Evolutionary conservation across 2,329 filamentous ascomycete genomes (phyloP).

Genomic region (Penicillium sp.): DNA sequence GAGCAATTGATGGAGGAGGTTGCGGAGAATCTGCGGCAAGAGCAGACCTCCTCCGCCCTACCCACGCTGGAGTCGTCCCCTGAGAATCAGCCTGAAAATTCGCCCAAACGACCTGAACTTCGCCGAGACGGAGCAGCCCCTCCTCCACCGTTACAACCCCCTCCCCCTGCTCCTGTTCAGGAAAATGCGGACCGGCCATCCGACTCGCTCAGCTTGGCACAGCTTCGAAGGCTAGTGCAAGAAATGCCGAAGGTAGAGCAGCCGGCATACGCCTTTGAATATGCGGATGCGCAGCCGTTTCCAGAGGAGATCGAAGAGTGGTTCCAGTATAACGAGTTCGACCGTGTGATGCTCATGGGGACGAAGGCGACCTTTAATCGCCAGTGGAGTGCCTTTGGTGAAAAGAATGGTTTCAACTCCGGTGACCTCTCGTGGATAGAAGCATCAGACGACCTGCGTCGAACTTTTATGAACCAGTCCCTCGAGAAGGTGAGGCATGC

Average conservation of each 20-base stretch:
- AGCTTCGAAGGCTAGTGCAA: conserved; percentile 67
- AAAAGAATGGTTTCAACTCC: conserved; percentile 28
- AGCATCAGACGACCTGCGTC: conserved; percentile 51
- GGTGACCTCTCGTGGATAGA: conserved; percentile 61
- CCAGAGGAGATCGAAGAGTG: conserved; percentile 93
- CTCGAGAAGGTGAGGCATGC: conserved; percentile 36
- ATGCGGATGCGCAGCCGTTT: conserved; percentile 67
- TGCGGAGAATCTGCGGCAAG: conserved; percentile 36
- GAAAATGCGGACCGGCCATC: conserved; percentile 39
- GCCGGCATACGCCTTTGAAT: conserved; percentile 78
- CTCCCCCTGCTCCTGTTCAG: conserved; percentile 44
- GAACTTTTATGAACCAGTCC: conserved; percentile 39
- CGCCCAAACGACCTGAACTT: conserved; percentile 33
- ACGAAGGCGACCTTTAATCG: conserved; percentile 73
- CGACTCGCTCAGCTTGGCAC: conserved; percentile 71
- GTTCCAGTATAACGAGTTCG: conserved; percentile 88
- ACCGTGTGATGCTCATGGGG: conserved; percentile 71
- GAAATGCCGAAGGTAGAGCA: conserved; percentile 68
- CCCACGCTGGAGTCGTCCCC: conserved; percentile 6
- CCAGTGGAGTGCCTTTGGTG: conserved; percentile 61
- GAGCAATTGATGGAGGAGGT: conserved; percentile 43
- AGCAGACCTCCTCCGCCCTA: conserved; percentile 25
- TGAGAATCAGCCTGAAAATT: conserved; percentile 16
- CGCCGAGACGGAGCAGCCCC: conserved; percentile 36
- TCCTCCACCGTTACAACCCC: conserved; percentile 44